phyloP scores from a whole-genome alignment of 2,329 filamentous ascomycete genomes.

The Diaporthe amygdali region DNA sequence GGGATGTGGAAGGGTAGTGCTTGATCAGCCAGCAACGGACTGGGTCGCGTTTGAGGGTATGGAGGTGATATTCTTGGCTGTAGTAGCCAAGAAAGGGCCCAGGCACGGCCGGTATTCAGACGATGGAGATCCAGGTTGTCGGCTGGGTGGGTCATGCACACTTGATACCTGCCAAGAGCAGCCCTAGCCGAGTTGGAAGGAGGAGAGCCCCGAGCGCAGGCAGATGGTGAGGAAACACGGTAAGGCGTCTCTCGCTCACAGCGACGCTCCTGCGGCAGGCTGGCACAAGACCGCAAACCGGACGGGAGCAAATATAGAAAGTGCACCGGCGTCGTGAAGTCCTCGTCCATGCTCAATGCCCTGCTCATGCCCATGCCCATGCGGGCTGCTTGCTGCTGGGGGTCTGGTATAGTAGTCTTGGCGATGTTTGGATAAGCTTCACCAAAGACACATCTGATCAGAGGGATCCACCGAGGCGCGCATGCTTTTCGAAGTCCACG shows the following conservation, averaged over 20 bases:
- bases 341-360: neutral
- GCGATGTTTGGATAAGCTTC: slow-evolving; percentile 1
- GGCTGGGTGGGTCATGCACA: slow-evolving; percentile 38
- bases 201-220: neutral
- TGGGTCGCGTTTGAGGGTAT: slow-evolving; percentile 19
- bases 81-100: slow-evolving; percentile 32
- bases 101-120: slow-evolving; percentile 31
- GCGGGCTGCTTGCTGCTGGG: neutral
- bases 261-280: neutral
- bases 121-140: slow-evolving; percentile 23
- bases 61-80: slow-evolving; percentile 24
- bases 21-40: slow-evolving; percentile 1
- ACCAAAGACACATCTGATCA: neutral
- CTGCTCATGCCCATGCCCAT: neutral
- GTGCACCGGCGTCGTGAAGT: neutral
- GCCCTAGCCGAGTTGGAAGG: slow-evolving; percentile 2
- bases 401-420: neutral
- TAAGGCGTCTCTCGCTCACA: neutral
- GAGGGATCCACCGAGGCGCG: neutral
- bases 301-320: slow-evolving; percentile 3
- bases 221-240: neutral
- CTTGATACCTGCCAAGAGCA: slow-evolving; percentile 43
- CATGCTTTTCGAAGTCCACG: neutral
- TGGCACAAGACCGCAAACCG: neutral
- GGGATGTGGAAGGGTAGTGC: slow-evolving; percentile 1